Base-by-base conservation (phyloP, 495 filamentous ascomycete species). In the Entonaema liquescens region DNA sequence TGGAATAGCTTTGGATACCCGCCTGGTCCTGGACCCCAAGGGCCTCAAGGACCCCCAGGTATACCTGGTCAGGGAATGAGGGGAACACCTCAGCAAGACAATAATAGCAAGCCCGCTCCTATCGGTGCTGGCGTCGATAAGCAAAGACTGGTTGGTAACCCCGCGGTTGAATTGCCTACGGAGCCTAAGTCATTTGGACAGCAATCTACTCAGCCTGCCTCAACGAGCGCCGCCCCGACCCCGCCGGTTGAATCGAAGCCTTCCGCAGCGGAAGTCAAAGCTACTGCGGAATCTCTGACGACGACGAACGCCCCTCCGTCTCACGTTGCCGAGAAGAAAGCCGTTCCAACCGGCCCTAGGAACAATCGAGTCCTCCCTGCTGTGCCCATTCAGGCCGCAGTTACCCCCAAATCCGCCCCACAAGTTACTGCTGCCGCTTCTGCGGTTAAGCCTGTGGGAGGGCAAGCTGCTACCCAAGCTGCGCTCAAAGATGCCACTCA, bases 211-310 rank as follows among this genome's bases (percentile, higher is more conserved):
- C 76, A 81, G 36, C 56, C 64, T 17, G 63, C 74, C 42, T 44
- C 70, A n/a, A 70, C 61, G 62, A 65, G 68, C 1, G 63, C 74
- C 21, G 65, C 76, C 3, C 74, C 79, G 31, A 81, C 82, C 47
- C 88, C 87, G 5, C 89, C 90, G 3, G 85, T 87, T 50, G 90
- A 91, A 68, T 89, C 90, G 23, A 93, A 92, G 72, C 89, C 90
- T 7, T 79, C 84, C 8, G 84, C 85, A 17, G 81, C 78, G 23
- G 86, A 87, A 62, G 82, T 87, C n/a, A 82, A 85, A 68, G 82
- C 80, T 33, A 78, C 86, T 38, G 82, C 81, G 6, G 80, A 83
- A 47, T 76, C 79, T 5, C 74, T 80, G 0, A 53, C 72, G 29
- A 77, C 28, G 5, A 77, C 29, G 15, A 79, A 78, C 19, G 76